Conservation (phyloP, 768 basidiomycete genomes). For the Saitozyma podzolica region DNA sequence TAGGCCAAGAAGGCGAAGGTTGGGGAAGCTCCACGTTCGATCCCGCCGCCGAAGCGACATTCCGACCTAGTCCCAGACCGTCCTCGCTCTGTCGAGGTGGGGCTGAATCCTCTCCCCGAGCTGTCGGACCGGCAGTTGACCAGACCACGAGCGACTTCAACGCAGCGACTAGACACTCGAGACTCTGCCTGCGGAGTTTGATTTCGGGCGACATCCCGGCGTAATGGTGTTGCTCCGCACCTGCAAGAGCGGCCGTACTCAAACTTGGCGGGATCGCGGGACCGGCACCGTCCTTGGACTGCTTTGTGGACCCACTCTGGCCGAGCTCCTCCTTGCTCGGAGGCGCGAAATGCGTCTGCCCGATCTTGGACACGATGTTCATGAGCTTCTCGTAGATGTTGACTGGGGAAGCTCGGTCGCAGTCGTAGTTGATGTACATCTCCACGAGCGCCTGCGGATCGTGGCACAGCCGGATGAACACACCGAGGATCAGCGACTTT, state of each 20-base stretch:
- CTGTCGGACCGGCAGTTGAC: constrained; percentile 69
- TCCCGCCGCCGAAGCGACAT: constrained; percentile 17
- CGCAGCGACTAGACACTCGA: constrained; percentile 89
- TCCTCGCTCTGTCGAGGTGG: constrained; percentile 27
- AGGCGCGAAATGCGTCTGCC: constrained; percentile 59
- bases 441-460: constrained; percentile 98
- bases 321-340: constrained; percentile 45
- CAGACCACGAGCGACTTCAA: constrained; percentile 87
- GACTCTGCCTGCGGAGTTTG: constrained; percentile 82
- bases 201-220: constrained; percentile 64
- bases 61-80: constrained; percentile 23
- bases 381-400: constrained; percentile 98
- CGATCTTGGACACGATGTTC: constrained; percentile 93
- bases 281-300: constrained; percentile 54
- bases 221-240: constrained; percentile 60
- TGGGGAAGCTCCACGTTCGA: constrained; percentile 28
- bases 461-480: constrained; percentile 84
- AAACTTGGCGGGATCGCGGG: constrained; percentile 64
- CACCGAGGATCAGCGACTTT: constrained; percentile 82
- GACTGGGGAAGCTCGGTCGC: constrained; percentile 87
- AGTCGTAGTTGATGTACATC: constrained; percentile 98
- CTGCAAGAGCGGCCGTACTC: constrained; percentile 57
- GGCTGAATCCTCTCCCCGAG: constrained; percentile 7
- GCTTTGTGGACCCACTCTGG: constrained; percentile 29
- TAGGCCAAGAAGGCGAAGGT: constrained; percentile 38